These are phyloP conservation scores for Aspergillus funiculosus DNA, from an alignment of 495 filamentous ascomycete species.

Conservation along the genomic window DNA sequence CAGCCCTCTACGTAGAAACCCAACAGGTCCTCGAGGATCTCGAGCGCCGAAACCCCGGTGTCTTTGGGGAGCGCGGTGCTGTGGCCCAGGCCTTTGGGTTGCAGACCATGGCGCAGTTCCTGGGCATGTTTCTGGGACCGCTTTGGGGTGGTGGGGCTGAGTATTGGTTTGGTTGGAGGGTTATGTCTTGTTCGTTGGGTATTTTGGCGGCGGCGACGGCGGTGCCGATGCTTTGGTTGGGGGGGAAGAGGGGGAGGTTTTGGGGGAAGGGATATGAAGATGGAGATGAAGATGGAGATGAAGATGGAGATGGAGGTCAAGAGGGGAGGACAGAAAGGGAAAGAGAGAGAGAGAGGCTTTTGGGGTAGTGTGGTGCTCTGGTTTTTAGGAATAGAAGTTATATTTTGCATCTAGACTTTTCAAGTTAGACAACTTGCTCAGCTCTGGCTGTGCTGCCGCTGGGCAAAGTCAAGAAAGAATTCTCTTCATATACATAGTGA, in stretches of 20 bases:
- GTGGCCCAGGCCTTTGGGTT: constrained; percentile 56
- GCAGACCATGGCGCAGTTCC: constrained; percentile 51
- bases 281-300: constrained; percentile 10
- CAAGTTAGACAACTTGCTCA: no score
- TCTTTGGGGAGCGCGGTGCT: constrained; percentile 42
- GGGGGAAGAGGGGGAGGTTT: neutral
- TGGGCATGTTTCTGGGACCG: constrained; percentile 58
- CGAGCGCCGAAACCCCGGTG: constrained; percentile 44
- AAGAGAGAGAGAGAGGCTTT: constrained; percentile 13
- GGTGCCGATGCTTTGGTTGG: constrained; percentile 25
- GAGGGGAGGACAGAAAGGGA: no score
- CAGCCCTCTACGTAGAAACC: constrained; percentile 61
- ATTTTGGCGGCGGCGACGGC: constrained; percentile 25
- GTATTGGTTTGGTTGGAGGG: constrained; percentile 55
- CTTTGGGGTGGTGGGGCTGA: constrained; percentile 58
- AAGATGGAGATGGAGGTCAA: no score
- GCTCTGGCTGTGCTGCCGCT: no score
- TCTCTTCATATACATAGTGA: no score
- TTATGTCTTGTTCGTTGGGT: constrained; percentile 36
- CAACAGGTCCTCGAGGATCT: constrained; percentile 56
- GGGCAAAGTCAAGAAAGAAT: no score
- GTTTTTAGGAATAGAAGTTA: no score
- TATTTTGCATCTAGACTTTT: no score
- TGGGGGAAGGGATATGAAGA: neutral
- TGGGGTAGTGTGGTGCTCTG: no score